Conservation (phyloP, 2,329 filamentous ascomycete species). For the Fusarium fujikuroi region DNA sequence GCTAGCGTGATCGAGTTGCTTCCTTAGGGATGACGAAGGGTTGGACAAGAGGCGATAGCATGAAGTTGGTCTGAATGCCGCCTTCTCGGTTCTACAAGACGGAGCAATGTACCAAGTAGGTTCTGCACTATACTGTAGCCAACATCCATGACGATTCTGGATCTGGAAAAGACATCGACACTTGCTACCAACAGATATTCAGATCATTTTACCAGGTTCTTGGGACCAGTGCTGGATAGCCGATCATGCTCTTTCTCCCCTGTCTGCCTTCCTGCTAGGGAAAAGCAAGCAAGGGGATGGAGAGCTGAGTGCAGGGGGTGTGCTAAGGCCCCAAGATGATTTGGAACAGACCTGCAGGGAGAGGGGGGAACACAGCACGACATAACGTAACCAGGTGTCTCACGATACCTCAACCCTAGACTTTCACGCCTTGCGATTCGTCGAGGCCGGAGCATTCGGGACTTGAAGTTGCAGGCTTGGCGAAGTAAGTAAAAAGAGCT, state of each 20-base stretch:
- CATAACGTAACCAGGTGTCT: constrained; percentile 13
- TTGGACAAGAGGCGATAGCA: constrained; percentile 15
- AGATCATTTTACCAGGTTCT: constrained; percentile 22
- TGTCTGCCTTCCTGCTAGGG: constrained; percentile 21
- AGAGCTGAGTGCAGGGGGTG: constrained; percentile 27
- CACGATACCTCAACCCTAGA: constrained; percentile 9
- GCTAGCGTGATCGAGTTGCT: constrained; percentile 22
- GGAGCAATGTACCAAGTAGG: background rate
- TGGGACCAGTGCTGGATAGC: background rate
- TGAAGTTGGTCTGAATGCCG: background rate
- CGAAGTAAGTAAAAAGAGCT: background rate
- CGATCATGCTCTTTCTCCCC: background rate
- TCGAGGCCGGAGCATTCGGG: constrained; percentile 4
- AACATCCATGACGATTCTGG: background rate
- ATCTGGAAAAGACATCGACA: background rate
- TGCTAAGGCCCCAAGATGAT: background rate
- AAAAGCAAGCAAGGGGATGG: constrained; percentile 6
- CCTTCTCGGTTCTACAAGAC: background rate
- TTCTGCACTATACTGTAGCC: background rate
- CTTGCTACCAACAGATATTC: background rate
- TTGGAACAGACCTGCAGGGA: constrained; percentile 30
- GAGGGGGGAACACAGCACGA: constrained; percentile 22
- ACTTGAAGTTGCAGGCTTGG: constrained; percentile 17
- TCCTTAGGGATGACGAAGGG: constrained; percentile 19
- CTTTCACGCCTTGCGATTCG: constrained; percentile 12